Conservation (phyloP, 2,329 filamentous ascomycete species). For the Rhexocercosporidium sp. region DNA sequence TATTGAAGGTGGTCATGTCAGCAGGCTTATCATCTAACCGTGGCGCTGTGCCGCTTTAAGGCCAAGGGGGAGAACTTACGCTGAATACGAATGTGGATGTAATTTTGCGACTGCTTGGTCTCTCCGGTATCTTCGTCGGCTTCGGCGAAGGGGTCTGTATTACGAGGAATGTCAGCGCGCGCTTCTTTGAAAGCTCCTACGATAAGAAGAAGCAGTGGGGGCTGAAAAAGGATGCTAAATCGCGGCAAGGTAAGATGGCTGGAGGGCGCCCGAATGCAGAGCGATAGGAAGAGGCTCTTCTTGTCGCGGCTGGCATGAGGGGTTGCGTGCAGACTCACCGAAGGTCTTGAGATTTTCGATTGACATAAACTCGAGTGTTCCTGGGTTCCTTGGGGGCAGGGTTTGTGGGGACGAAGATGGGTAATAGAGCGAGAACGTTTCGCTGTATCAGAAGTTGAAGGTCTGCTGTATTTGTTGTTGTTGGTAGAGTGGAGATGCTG, state of each 20-base stretch:
- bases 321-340: slow-evolving; percentile 62
- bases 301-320: not conserved
- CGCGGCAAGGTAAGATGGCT: not conserved
- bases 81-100: slow-evolving; percentile 99
- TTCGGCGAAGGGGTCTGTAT: slow-evolving; percentile 99
- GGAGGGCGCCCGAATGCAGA: not conserved
- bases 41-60: slow-evolving; percentile 17
- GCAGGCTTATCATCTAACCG: slow-evolving; percentile 38
- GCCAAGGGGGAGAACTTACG: slow-evolving; percentile 64
- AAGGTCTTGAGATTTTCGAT: slow-evolving; percentile 98
- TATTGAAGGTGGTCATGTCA: slow-evolving; percentile 53
- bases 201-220: slow-evolving; percentile 24
- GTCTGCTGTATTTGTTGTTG: slow-evolving; percentile 11
- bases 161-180: slow-evolving; percentile 31
- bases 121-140: slow-evolving; percentile 99
- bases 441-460: slow-evolving; percentile 29
- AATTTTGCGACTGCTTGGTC: slow-evolving; percentile 93
- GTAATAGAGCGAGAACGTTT: slow-evolving; percentile 28
- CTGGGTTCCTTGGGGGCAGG: slow-evolving; percentile 48
- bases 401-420: slow-evolving; percentile 29
- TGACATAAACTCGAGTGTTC: slow-evolving; percentile 92
- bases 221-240: not conserved
- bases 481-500: slow-evolving; percentile 26
- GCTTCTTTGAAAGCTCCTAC: slow-evolving; percentile 10
- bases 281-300: not conserved